These are phyloP conservation scores for Pleomassaria siparia DNA, from an alignment of 2,329 filamentous ascomycete species.

Conservation along the genomic window DNA sequence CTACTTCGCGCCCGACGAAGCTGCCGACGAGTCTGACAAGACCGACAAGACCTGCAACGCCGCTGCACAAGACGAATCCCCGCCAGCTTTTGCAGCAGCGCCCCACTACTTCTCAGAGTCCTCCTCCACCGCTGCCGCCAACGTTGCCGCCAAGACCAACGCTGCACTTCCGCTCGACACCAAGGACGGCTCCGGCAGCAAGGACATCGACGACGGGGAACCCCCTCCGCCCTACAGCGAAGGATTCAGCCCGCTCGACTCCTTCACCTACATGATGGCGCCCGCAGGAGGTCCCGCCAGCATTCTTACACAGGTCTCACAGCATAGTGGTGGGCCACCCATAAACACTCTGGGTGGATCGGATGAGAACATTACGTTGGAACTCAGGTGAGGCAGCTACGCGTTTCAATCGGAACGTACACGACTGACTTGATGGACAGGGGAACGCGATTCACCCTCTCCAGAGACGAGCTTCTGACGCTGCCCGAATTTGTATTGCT, in stretches of 20 bases:
- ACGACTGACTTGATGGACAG: slow-evolving; percentile 50
- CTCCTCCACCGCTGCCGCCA: slow-evolving; percentile 50
- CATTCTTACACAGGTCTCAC: slow-evolving; percentile 98
- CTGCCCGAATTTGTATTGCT: slow-evolving; percentile 95
- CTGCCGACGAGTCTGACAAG: slow-evolving; percentile 52
- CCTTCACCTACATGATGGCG: slow-evolving; percentile 97
- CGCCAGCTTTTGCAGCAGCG: slow-evolving; percentile 55
- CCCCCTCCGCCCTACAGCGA: slow-evolving; percentile 95
- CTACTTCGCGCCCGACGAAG: slow-evolving; percentile 55
- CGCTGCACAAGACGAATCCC: slow-evolving; percentile 35
- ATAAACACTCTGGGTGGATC: slow-evolving; percentile 85
- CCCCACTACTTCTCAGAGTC: slow-evolving; percentile 52
- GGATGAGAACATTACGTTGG: slow-evolving; percentile 93
- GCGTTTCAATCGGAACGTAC: background rate
- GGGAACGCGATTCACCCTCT: slow-evolving; percentile 90
- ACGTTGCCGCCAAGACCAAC: slow-evolving; percentile 71
- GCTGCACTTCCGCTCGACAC: slow-evolving; percentile 78
- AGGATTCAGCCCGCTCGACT: slow-evolving; percentile 86
- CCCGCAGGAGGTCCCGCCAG: slow-evolving; percentile 94
- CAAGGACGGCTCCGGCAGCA: slow-evolving; percentile 72
- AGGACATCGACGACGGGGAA: slow-evolving; percentile 77
- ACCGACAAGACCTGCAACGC: slow-evolving; percentile 46
- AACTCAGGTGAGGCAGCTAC: slow-evolving; percentile 70
- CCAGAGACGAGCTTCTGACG: slow-evolving; percentile 90
- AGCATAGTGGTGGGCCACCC: slow-evolving; percentile 69